A percentile compares a stretch with the other conserved stretches of the same genome.
These are phyloP conservation scores for Ogataea salicorniae DNA, from an alignment of 805 yeast genomes.

Conservation along the genomic window DNA sequence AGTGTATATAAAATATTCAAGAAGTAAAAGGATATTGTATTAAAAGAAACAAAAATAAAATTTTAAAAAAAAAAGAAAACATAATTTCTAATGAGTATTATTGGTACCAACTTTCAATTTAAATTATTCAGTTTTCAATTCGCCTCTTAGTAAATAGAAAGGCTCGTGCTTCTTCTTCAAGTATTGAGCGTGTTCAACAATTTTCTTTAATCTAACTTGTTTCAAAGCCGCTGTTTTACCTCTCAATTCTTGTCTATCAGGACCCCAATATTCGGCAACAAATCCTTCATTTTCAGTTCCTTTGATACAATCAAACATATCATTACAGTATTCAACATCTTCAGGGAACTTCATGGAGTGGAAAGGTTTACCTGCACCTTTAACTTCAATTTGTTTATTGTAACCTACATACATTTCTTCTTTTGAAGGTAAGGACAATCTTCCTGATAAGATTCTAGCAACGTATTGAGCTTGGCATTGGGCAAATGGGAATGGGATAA, in stretches of 20 bases:
- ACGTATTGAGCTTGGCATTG: slow-evolving; percentile 44
- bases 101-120: too few species aligned
- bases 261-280: slow-evolving; percentile 29
- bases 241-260: slow-evolving; percentile 21
- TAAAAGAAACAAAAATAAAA: too few species aligned
- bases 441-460: slow-evolving; percentile 39
- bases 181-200: slow-evolving; percentile 26
- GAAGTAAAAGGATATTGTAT: too few species aligned
- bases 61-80: too few species aligned
- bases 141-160: slow-evolving; percentile 21
- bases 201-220: slow-evolving; percentile 23
- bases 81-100: too few species aligned
- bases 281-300: slow-evolving; percentile 33
- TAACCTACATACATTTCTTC: slow-evolving; percentile 34
- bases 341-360: slow-evolving; percentile 52
- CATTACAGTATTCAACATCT: slow-evolving; percentile 56
- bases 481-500: slow-evolving; percentile 47
- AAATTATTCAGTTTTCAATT: neutral
- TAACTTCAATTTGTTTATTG: slow-evolving; percentile 28
- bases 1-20: too few species aligned
- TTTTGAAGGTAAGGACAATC: slow-evolving; percentile 35
- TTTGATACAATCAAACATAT: slow-evolving; percentile 33
- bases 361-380: slow-evolving; percentile 44
- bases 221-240: slow-evolving; percentile 24
- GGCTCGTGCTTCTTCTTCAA: slow-evolving; percentile 22